Base-by-base conservation (phyloP, 1,139 yeast genomes). In the Trichomonascaceae sp. region DNA sequence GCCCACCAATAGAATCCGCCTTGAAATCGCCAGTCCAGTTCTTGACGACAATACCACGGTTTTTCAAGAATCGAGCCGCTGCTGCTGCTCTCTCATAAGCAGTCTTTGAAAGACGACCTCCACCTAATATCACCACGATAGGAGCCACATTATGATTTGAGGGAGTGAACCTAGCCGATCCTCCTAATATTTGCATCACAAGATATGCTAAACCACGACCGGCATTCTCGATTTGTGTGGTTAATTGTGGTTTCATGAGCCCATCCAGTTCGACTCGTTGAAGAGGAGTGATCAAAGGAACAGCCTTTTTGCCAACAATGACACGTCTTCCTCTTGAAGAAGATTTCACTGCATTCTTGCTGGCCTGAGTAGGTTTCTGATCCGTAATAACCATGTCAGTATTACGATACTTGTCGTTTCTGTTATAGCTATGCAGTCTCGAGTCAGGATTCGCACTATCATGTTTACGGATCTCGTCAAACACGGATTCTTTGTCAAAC, bases 221-320 rank as follows among this genome's bases (percentile, higher is more conserved):
- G 50, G 89, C 82, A 51, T 83, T 82, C 66, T 89, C 97, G n/a
- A 80, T 72, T 62, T 84, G 69, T 10, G 80, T 69, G 10, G 15
- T 15, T 9, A 44, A 32, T 27, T 82, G 84, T 4, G 72, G 68
- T 3, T 61, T 55, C 17, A 86, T 70, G 18, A 83, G 67, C 49
- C 87, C 76, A 67, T 88, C 95, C 55, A 89, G 80, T 60, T 88
- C 96, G n/a, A 85, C 74, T 57, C 89, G 70, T 68, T 90, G 96
- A 7, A 88, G 82, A 0, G 96, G 93, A 17, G 47, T 44, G 36
- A 50, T 50, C 43, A 1, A 93, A 81, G 15, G 91, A 85, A 54
- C 84, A 74, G 1, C 93, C 87, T 47, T 70, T 66, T 27, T 55
- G 53, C 50, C 59, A 56, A 39, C 51, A 24, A 41, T 39, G 22